These are phyloP conservation scores for Gaeumannomyces tritici DNA, from an alignment of 2,329 filamentous ascomycete species.

Conservation along the genomic window DNA sequence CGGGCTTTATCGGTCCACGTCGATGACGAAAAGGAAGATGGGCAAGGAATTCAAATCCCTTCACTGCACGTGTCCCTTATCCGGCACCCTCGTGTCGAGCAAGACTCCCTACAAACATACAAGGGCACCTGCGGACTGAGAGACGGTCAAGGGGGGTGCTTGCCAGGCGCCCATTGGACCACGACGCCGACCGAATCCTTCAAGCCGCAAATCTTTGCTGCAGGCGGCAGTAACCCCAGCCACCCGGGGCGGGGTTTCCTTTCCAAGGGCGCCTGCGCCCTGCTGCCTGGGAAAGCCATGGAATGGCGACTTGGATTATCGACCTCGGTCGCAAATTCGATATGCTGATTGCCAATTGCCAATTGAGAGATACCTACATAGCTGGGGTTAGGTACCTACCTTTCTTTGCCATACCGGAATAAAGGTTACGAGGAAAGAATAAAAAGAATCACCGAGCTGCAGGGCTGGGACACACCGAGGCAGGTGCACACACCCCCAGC, in stretches of 20 bases:
- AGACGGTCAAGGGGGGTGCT: not conserved
- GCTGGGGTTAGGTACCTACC: no score
- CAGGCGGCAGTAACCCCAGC: not conserved
- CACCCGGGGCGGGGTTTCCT: not conserved
- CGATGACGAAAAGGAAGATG: not conserved
- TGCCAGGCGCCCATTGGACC: not conserved
- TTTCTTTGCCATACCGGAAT: no score
- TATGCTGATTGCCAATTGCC: no score
- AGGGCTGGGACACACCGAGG: no score
- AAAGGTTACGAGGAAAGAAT: no score
- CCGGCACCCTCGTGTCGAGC: not conserved
- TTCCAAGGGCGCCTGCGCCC: not conserved
- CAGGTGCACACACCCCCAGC: no score
- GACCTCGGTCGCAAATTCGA: no score
- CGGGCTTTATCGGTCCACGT: not conserved
- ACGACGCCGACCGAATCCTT: not conserved
- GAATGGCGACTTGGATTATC: no score
- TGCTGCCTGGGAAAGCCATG: not conserved
- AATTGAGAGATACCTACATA: no score
- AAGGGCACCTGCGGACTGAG: not conserved
- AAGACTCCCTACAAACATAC: no score
- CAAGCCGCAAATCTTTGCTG: not conserved
- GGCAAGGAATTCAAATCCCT: no score
- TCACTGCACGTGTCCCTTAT: not conserved
- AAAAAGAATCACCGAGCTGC: no score